These are phyloP conservation scores for Funneliformis caledonium DNA, from an alignment of 371 early-diverging fungal genomes.

Conservation along the genomic window DNA sequence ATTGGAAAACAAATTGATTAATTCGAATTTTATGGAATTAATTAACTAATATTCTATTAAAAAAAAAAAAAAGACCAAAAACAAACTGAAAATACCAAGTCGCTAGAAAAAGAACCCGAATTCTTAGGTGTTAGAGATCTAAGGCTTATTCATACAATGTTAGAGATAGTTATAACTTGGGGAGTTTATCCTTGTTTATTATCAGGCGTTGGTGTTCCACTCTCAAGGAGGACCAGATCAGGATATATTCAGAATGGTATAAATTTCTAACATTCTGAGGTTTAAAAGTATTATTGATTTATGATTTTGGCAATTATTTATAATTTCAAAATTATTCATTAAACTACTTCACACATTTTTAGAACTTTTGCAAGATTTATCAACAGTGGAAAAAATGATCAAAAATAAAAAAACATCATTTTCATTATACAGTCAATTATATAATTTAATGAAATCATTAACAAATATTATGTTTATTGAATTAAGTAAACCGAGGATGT, in stretches of 20 bases:
- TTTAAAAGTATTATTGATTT: background rate
- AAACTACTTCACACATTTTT: background rate
- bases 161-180: conserved; percentile 72
- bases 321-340: background rate
- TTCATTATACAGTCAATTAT: conserved; percentile 36
- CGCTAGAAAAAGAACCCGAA: conserved; percentile 46
- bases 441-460: conserved; percentile 44
- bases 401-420: background rate
- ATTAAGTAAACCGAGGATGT: conserved; percentile 42
- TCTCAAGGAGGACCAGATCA: conserved; percentile 61
- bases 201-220: conserved; percentile 70
- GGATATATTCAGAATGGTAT: conserved; percentile 46
- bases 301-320: background rate
- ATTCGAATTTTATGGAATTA: background rate
- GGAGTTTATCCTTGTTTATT: conserved; percentile 69
- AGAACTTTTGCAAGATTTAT: conserved; percentile 27
- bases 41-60: background rate
- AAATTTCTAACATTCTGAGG: background rate
- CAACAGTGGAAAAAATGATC: background rate
- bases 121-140: conserved; percentile 65
- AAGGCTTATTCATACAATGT: conserved; percentile 65
- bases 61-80: background rate
- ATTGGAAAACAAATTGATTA: background rate
- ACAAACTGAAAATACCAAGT: background rate
- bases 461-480: background rate